Conservation (phyloP, 768 basidiomycete genomes). For the Suillus bovinus region DNA sequence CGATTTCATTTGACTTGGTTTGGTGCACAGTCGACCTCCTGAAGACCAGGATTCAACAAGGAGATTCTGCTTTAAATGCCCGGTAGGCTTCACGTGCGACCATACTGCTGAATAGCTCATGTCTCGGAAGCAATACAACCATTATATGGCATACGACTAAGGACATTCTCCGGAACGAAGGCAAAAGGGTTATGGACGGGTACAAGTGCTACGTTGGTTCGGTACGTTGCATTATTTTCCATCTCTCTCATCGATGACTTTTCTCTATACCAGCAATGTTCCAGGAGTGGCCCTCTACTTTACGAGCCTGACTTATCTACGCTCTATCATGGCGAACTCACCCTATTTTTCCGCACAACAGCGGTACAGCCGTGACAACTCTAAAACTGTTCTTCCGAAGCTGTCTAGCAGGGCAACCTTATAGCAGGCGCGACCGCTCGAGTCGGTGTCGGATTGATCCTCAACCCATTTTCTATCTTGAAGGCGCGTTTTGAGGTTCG, state of each 20-base stretch:
- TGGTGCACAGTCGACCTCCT: conserved; percentile 75
- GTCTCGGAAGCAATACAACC: conserved; percentile 32
- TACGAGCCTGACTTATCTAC: conserved; percentile 79
- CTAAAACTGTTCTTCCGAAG: conserved; percentile 62
- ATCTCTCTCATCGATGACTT: conserved; percentile 4
- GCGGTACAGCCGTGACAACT: conserved; percentile 17
- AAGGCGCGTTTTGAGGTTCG: conserved; percentile 91
- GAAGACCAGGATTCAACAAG: conserved; percentile 91
- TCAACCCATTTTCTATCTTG: conserved; percentile 90
- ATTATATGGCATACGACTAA: conserved; percentile 52
- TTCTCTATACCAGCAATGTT: conserved; percentile 63
- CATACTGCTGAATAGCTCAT: background rate
- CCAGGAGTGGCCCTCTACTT: conserved; percentile 94
- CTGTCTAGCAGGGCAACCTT: conserved; percentile 81
- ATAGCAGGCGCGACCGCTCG: conserved; percentile 83
- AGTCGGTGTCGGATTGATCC: conserved; percentile 74
- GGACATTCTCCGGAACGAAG: conserved; percentile 62
- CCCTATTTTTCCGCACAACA: conserved; percentile 58
- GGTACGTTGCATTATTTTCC: conserved; percentile 42
- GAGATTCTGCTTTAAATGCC: conserved; percentile 47
- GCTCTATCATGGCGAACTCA: conserved; percentile 71
- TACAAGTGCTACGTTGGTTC: conserved; percentile 73
- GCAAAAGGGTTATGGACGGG: conserved; percentile 85
- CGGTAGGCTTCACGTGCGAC: conserved; percentile 33
- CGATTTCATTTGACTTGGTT: background rate